Evolutionary conservation across 106 monocot species (phyloP), one percentile per base, ranked within the genome.

Genomic region (Hemerocallis citrina): DNA sequence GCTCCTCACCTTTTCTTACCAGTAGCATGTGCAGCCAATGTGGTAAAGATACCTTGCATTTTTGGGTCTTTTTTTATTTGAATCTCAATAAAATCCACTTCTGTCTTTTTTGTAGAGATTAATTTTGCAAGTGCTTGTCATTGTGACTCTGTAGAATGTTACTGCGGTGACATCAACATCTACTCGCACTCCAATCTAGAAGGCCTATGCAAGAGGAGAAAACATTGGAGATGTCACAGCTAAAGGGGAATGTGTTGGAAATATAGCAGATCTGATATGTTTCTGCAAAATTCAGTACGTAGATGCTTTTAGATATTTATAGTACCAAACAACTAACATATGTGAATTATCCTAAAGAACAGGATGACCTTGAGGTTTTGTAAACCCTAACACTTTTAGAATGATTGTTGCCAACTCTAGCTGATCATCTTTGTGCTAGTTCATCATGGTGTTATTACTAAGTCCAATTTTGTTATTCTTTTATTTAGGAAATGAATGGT

Each of bases 221-320:
- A 93, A 93, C 56, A 93, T 93, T 70, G 93, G 93, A 9, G 93
- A 93, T 79, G 79, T 89, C 62, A 93, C 93, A 62, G 93, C 93
- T 23, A 93, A 93, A 74, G 93, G 93, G 43, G 93, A 93, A 75
- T 93, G 81, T 82, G 88, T 93, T 72, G 82, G 79, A 32, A 93
- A 93, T 58, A 68, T 93, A 62, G 93, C 93, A 33, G 93, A 93
- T 75, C 74, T 93, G 85, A 88, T 93, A 89, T 61, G 24, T 33
- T 59, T 6, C 37, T 38, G 37, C 37, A 38, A 38, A 11, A 5
- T 11, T n/a, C n/a, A n/a, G n/a, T n/a, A n/a, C n/a, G 41, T 7
- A n/a, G 1, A 42, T 55, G 17, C 50, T 64, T 50, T 16, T 13
- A 48, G n/a, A 19, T 64, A 48, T 43, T 15, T 29, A 20, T 27